Evolutionary conservation across 2,329 filamentous ascomycete species (phyloP).

Genomic region (Lasiodiplodia hormozganensis): DNA sequence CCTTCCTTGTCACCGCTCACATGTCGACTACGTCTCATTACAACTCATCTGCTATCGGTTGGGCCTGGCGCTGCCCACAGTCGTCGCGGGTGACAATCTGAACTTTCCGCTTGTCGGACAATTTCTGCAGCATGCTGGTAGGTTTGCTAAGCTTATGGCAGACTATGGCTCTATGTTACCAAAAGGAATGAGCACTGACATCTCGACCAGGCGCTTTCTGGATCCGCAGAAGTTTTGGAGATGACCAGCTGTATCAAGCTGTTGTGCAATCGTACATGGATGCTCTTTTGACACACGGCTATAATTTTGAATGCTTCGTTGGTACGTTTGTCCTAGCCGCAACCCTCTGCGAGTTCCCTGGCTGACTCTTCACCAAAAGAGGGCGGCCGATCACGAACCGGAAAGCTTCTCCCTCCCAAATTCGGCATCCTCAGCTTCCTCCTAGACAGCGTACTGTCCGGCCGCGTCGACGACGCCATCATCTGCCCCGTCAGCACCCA

Average conservation of each 20-base stretch:
- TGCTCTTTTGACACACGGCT: conserved; percentile 85
- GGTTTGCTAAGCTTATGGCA: conserved; percentile 30
- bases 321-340: conserved; percentile 4
- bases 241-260: conserved; percentile 87
- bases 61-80: conserved; percentile 85
- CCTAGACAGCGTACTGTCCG: conserved; percentile 86
- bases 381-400: conserved; percentile 88
- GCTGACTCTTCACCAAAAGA: conserved; percentile 56
- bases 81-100: conserved; percentile 94
- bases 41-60: conserved; percentile 96
- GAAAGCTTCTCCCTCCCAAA: conserved; percentile 91
- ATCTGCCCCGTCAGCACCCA: conserved; percentile 97
- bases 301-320: conserved; percentile 97
- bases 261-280: conserved; percentile 98
- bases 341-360: background rate
- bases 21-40: conserved; percentile 94
- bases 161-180: background rate
- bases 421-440: conserved; percentile 95
- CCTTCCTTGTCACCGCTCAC: conserved; percentile 89
- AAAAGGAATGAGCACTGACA: conserved; percentile 10
- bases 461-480: conserved; percentile 86
- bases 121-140: conserved; percentile 90
- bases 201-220: conserved; percentile 77
- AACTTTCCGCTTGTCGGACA: conserved; percentile 90
- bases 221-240: conserved; percentile 90